These are phyloP conservation scores for Aspergillus fischeri DNA, from an alignment of 2,329 filamentous ascomycete species.

Conservation along the genomic window DNA sequence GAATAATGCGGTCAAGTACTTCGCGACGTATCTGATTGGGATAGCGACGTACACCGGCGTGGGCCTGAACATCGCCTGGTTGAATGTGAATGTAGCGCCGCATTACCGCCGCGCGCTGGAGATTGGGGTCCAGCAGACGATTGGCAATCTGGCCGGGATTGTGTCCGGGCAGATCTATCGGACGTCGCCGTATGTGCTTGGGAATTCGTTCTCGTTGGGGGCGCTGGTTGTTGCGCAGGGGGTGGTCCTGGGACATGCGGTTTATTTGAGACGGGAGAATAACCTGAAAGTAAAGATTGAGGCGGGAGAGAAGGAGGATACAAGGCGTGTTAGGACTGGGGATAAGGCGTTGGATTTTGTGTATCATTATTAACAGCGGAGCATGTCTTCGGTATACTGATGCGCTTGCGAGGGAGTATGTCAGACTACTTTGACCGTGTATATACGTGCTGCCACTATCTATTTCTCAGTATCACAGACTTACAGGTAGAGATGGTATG, in stretches of 20 bases:
- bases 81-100: conserved; percentile 46
- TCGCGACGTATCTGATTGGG: conserved; percentile 48
- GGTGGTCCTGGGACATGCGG: conserved; percentile 37
- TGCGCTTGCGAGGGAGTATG: no score
- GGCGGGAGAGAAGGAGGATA: conserved; percentile 40
- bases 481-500: no score
- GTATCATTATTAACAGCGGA: conserved; percentile 36
- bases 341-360: conserved; percentile 48
- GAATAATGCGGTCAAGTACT: conserved; percentile 48
- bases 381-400: no score
- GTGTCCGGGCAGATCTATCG: conserved; percentile 47
- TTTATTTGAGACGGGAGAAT: conserved; percentile 45
- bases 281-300: conserved; percentile 36
- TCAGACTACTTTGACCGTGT: no score
- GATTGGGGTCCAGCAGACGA: conserved; percentile 45
- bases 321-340: conserved; percentile 43
- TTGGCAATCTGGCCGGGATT: conserved; percentile 48
- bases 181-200: conserved; percentile 32
- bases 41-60: conserved; percentile 47
- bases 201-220: conserved; percentile 36
- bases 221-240: conserved; percentile 32
- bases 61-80: conserved; percentile 46
- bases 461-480: no score
- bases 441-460: no score
- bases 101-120: conserved; percentile 48